Evolutionary conservation across 2,329 filamentous ascomycete genomes (phyloP).

Genomic region (Knufia petricola): DNA sequence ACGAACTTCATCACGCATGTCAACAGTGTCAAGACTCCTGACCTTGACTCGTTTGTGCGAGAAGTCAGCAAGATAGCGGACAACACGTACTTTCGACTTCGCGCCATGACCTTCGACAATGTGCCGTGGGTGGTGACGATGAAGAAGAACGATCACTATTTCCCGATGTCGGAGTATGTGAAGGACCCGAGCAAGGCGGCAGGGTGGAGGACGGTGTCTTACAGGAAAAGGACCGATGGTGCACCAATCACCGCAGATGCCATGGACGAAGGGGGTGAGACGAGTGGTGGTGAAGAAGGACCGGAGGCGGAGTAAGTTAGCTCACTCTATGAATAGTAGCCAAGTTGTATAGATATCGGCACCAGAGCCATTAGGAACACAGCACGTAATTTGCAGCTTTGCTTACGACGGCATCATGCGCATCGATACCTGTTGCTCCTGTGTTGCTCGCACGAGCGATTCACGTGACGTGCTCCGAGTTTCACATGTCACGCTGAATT

Average conservation of each 20-base stretch:
- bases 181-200: slow-evolving; percentile 45
- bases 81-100: slow-evolving; percentile 95
- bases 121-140: slow-evolving; percentile 99
- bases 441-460: too few relatives aligned
- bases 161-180: slow-evolving; percentile 56
- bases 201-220: slow-evolving; percentile 50
- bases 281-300: slow-evolving; percentile 24
- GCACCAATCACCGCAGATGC: slow-evolving; percentile 37
- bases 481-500: neutral
- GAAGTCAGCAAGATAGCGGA: slow-evolving; percentile 83
- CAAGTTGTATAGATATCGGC: neutral
- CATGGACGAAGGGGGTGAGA: slow-evolving; percentile 36
- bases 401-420: too few relatives aligned
- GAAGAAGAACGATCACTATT: slow-evolving; percentile 99
- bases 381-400: too few relatives aligned
- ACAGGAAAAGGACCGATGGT: slow-evolving; percentile 35
- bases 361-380: neutral
- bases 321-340: neutral
- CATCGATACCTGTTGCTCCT: too few relatives aligned
- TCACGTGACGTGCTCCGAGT: neutral
- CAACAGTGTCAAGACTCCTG: slow-evolving; percentile 75
- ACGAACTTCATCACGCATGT: slow-evolving; percentile 98
- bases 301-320: slow-evolving; percentile 6
- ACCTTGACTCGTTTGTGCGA: slow-evolving; percentile 68
- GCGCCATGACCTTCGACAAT: slow-evolving; percentile 96